A percentile compares a stretch with the other conserved stretches of the same genome.
These are phyloP conservation scores for Phyllosticta citribraziliensis DNA, from an alignment of 2,329 filamentous ascomycete species.

Conservation along the genomic window DNA sequence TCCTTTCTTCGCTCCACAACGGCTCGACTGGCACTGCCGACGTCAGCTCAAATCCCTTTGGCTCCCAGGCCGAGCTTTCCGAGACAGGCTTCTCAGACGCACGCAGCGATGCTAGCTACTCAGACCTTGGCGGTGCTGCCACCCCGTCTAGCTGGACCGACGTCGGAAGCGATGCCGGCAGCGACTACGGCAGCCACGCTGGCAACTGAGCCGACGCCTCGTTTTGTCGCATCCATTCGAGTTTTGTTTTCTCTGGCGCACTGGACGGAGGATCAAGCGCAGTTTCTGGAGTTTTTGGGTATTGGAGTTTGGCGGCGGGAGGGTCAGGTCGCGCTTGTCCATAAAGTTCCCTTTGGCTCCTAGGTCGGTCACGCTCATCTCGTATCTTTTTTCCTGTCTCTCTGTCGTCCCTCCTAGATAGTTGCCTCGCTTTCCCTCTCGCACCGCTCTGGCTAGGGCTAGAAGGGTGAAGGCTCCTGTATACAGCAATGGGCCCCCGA, in stretches of 20 bases:
- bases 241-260: not conserved
- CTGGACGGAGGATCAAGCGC: not conserved
- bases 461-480: too few species aligned
- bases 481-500: too few species aligned
- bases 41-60: constrained; percentile 18
- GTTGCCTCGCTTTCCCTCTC: too few species aligned
- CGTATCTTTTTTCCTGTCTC: too few species aligned
- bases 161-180: constrained; percentile 30
- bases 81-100: constrained; percentile 28
- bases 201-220: not conserved
- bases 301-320: not conserved
- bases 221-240: not conserved
- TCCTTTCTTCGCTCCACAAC: constrained; percentile 15
- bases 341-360: not conserved
- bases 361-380: too few species aligned
- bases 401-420: too few species aligned
- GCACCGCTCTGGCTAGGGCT: too few species aligned
- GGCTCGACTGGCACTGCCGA: constrained; percentile 18
- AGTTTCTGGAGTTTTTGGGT: not conserved
- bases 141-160: constrained; percentile 32
- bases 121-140: constrained; percentile 24
- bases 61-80: constrained; percentile 19
- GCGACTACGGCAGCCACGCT: constrained; percentile 22
- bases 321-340: not conserved
- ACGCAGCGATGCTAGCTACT: constrained; percentile 23